Evolutionary conservation across 331 rosid species (phyloP).

Genomic region (Rhamnella rubrinervis): DNA sequence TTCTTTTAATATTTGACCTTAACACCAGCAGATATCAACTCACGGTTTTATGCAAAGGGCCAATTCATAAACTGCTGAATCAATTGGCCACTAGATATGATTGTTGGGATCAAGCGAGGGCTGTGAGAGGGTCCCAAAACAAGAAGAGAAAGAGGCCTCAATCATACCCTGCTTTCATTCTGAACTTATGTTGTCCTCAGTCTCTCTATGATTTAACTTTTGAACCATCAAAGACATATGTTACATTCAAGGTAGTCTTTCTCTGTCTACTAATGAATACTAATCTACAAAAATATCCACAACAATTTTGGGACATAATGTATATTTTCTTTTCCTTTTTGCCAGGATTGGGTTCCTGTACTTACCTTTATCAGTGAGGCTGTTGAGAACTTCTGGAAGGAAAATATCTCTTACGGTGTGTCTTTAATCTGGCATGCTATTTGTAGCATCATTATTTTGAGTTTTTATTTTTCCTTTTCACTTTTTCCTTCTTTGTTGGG

Average conservation of each 20-base stretch:
- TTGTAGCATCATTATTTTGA: not conserved
- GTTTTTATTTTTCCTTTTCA: not conserved
- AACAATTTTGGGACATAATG: not conserved
- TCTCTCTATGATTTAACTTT: constrained; percentile 75
- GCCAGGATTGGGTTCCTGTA: constrained; percentile 68
- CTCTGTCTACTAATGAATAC: constrained; percentile 12
- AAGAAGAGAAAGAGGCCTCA: constrained; percentile 72
- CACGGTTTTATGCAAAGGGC: constrained; percentile 81
- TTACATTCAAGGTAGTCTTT: constrained; percentile 73
- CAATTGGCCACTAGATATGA: constrained; percentile 66
- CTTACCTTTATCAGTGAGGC: constrained; percentile 56
- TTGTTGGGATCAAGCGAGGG: constrained; percentile 39
- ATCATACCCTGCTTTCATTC: constrained; percentile 60
- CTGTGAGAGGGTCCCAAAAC: constrained; percentile 36
- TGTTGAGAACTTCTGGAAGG: constrained; percentile 59
- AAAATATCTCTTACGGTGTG: constrained; percentile 49
- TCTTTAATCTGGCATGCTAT: constrained; percentile 24
- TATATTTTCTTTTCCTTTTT: constrained; percentile 10
- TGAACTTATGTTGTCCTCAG: constrained; percentile 76
- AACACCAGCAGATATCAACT: constrained; percentile 73
- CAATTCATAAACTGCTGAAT: constrained; percentile 82
- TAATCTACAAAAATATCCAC: not conserved
- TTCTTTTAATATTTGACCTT: constrained; percentile 46
- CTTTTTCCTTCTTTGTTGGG: not conserved
- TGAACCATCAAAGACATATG: constrained; percentile 84